Conservation (phyloP, 164 flowering plant species). For the Echeveria elegans region DNA sequence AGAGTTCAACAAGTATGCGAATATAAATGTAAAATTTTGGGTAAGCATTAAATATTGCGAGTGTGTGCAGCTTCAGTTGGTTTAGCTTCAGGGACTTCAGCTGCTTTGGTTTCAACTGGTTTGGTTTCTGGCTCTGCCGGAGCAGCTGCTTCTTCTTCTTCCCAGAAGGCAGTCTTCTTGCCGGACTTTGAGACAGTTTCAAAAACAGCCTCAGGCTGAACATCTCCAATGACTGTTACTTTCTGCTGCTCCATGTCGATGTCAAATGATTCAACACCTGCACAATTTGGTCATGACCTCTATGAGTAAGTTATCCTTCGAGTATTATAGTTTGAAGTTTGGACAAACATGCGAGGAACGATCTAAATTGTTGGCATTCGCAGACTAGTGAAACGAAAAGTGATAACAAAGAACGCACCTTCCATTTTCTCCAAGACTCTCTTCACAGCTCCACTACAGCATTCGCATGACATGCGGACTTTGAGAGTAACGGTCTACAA, state of each 20-base stretch:
- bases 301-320: no score
- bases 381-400: no score
- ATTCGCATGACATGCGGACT: conserved; percentile 88
- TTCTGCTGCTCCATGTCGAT: conserved; percentile 75
- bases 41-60: background rate
- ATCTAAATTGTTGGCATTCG: no score
- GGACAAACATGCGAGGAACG: no score
- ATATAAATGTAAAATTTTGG: background rate
- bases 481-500: conserved; percentile 87
- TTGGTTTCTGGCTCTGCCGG: conserved; percentile 8
- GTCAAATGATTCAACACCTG: conserved; percentile 81
- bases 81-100: background rate
- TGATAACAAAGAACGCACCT: no score
- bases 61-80: conserved; percentile 17
- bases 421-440: conserved; percentile 87
- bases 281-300: background rate
- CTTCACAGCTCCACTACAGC: conserved; percentile 85
- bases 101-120: conserved; percentile 21
- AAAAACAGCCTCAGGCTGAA: conserved; percentile 69
- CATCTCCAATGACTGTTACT: conserved; percentile 80
- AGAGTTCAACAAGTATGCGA: background rate
- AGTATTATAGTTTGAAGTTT: no score
- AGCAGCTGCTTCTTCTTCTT: conserved; percentile 33
- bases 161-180: conserved; percentile 83
- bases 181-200: conserved; percentile 90